Evolutionary conservation across 176 grass and related monocot species (phyloP).

Genomic region (Avena sativa): DNA sequence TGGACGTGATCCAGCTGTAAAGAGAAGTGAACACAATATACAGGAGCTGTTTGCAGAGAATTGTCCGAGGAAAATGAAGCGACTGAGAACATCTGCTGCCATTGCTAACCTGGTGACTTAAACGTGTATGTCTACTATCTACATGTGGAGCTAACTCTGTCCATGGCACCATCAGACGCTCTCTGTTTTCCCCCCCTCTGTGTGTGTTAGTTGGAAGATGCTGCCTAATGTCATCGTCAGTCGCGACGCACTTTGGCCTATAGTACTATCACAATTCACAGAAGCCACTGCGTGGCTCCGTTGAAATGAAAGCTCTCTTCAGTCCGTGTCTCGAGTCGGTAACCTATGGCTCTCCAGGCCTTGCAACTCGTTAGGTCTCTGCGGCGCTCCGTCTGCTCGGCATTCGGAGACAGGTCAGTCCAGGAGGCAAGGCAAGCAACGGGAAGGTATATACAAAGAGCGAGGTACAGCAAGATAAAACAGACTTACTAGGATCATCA

Average conservation of each 20-base stretch:
- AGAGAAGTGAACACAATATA: neutral
- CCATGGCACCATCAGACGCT: neutral
- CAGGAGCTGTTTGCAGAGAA: neutral
- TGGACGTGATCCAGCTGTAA: neutral
- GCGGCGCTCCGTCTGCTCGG: neutral
- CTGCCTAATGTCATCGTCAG: neutral
- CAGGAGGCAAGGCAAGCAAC: neutral
- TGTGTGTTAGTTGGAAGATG: slow-evolving; percentile 16
- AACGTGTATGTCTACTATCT: neutral
- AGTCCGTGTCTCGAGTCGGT: neutral
- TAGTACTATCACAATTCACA: neutral
- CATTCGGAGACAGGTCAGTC: slow-evolving; percentile 16
- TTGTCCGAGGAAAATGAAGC: neutral
- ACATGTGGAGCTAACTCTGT: neutral
- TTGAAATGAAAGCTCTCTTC: slow-evolving; percentile 10
- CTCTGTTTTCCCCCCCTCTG: neutral
- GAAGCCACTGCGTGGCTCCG: neutral
- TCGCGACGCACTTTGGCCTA: neutral
- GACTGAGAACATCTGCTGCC: neutral
- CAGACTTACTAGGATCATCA: slow-evolving; percentile 43
- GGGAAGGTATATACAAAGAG: neutral
- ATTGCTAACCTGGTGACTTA: neutral
- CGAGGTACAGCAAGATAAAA: neutral
- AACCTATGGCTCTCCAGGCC: neutral
- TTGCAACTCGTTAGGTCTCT: neutral